Conservation (phyloP, 1,284 basidiomycete species). For the Papiliotrema terrestris region DNA sequence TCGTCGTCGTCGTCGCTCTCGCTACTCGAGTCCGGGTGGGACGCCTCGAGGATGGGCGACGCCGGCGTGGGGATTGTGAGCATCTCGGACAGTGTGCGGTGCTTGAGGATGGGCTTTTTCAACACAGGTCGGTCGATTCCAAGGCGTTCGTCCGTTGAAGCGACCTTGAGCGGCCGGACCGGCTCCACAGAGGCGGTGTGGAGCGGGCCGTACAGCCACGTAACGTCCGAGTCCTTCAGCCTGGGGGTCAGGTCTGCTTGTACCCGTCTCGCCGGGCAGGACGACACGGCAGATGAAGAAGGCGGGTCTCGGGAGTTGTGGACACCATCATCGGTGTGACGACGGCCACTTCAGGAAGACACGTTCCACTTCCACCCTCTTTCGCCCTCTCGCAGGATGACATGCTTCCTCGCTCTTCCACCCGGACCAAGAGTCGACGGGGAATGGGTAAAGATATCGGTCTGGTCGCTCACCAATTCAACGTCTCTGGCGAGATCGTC, state of each 20-base stretch:
- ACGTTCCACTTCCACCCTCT: neutral
- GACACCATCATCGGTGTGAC: too few relatives aligned
- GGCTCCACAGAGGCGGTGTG: slow-evolving; percentile 77
- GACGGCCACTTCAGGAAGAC: neutral
- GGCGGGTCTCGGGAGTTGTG: neutral
- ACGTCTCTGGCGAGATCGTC: slow-evolving; percentile 92
- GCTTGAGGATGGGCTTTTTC: slow-evolving; percentile 89
- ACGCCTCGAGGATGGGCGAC: slow-evolving; percentile 55
- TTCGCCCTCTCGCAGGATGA: neutral
- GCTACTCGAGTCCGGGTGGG: slow-evolving; percentile 38
- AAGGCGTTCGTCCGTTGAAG: slow-evolving; percentile 55
- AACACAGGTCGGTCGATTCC: slow-evolving; percentile 49
- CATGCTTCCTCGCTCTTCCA: neutral
- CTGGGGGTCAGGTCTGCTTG: slow-evolving; percentile 52
- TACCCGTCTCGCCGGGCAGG: too few relatives aligned
- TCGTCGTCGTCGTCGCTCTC: slow-evolving; percentile 40
- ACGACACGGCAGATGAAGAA: too few relatives aligned
- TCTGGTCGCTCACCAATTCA: slow-evolving; percentile 78
- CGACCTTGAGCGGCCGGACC: slow-evolving; percentile 54
- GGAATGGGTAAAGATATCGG: too few relatives aligned
- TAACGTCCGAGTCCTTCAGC: slow-evolving; percentile 99
- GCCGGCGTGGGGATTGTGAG: slow-evolving; percentile 58
- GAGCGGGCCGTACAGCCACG: slow-evolving; percentile 96
- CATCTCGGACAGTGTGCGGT: slow-evolving; percentile 87
- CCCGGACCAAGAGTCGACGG: too few relatives aligned